Evolutionary conservation across 805 yeast species (phyloP), one percentile per base, ranked within the genome.

Genomic region (Yamadazyma sp.): DNA sequence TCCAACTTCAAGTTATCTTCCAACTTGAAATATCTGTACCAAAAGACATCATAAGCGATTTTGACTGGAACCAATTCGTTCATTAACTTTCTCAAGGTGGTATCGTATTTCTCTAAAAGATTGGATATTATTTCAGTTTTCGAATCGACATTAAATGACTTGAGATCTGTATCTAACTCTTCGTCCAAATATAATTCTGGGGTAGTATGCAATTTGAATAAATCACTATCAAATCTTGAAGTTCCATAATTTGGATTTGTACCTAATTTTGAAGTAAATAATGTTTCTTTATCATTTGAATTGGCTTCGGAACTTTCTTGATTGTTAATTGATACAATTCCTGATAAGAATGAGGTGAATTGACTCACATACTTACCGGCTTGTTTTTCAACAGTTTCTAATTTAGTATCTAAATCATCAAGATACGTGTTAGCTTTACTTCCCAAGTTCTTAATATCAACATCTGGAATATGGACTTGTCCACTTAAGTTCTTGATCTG

Each of bases 331-430:
- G 57, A 44, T 4, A 65, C 62, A n/a, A 66, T 56, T 16, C 52
- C 56, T 12, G 67, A 51, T 31, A 83, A 65, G 40, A 79, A 72
- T 5, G 75, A 69, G n/a, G 86, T 75, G 37, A 83, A 65, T 49
- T 70, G 76, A 26, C 62, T 55, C 12, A 78, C 76, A 48, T 75
- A 78, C n/a, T 65, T 64, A 1, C 81, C 75, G 0, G 95, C 89
- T 21, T 70, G 59, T 33, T 72, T 74, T 54, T 89, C 96, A 6
- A 86, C 79, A 35, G 68, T 67, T 47, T 85, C 95, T 30, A 89
- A 65, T 46, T 79, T 44, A 7, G 75, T 62, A 55, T 88, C 97
- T 41, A 89, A 68, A 6, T 76, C 73, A 43, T 86, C 89, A 32
- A 88, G 64, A 33, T 68, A 69, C 23, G 74, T 76, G 30, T 69